A percentile compares a stretch with the other conserved stretches of the same genome.
Conservation (phyloP, 108 stramenopile genomes). For the Schizochytrium sp. region DNA sequence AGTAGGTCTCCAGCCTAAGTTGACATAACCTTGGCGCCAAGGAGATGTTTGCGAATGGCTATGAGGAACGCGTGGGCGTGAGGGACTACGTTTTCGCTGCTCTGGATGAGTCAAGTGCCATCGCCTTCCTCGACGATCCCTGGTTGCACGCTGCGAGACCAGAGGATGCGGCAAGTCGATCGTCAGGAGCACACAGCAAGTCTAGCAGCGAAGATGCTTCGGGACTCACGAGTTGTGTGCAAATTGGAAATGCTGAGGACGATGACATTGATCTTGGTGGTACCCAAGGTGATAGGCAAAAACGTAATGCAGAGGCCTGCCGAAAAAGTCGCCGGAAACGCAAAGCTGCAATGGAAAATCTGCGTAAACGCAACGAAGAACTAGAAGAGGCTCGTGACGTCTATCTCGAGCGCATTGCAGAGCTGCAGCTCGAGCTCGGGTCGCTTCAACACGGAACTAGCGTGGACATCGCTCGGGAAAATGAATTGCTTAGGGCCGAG, state of each 20-base stretch:
- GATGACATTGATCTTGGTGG: not conserved
- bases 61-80: no score
- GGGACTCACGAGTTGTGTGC: not conserved
- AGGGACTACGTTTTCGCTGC: no score
- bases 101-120: no score
- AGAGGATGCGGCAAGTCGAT: no score
- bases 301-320: constrained; percentile 40
- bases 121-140: no score
- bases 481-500: constrained; percentile 43
- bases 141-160: no score
- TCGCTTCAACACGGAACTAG: not conserved
- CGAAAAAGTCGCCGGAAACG: not conserved
- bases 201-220: no score
- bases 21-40: no score
- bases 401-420: constrained; percentile 22
- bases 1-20: no score
- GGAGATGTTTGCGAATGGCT: no score
- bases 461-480: constrained; percentile 16
- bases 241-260: not conserved
- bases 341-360: not conserved
- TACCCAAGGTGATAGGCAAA: not conserved
- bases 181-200: no score
- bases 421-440: constrained; percentile 56
- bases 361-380: constrained; percentile 26
- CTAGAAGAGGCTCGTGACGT: constrained; percentile 51